Evolutionary conservation across 441 rosid species (phyloP).

Genomic region (Lepidium campestre): DNA sequence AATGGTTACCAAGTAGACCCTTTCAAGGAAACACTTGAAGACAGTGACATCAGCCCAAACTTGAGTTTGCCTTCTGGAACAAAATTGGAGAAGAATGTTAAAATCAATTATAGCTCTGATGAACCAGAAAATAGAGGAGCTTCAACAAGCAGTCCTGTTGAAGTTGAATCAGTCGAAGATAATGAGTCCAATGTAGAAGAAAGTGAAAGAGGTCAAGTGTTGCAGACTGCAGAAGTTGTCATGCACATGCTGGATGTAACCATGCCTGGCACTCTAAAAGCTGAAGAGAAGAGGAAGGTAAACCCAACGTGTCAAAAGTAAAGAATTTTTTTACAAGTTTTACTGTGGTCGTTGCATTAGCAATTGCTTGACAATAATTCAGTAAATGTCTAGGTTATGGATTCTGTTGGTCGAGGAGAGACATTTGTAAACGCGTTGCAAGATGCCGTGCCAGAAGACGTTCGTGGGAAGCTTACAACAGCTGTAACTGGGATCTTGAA

Average conservation of each 20-base stretch:
- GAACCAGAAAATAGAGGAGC: constrained; percentile 25
- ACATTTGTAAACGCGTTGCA: constrained; percentile 76
- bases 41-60: constrained; percentile 25
- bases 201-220: constrained; percentile 55
- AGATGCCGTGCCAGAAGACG: constrained; percentile 95
- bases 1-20: constrained; percentile 43
- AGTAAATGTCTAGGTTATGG: constrained; percentile 61
- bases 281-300: constrained; percentile 81
- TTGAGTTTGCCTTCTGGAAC: constrained; percentile 27
- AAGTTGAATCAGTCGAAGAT: constrained; percentile 40
- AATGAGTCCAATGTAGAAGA: constrained; percentile 36
- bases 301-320: background rate
- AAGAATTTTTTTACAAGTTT: background rate
- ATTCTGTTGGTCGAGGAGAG: constrained; percentile 88
- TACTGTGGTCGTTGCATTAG: constrained; percentile 18
- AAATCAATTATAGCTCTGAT: constrained; percentile 26
- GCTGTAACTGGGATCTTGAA: constrained; percentile 63
- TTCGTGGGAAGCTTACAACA: constrained; percentile 72
- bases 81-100: constrained; percentile 30
- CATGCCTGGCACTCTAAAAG: constrained; percentile 69
- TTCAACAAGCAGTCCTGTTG: constrained; percentile 34
- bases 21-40: constrained; percentile 29
- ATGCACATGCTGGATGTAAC: constrained; percentile 83
- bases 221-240: constrained; percentile 73
- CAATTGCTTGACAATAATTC: constrained; percentile 23